Conservation (phyloP, 2,329 filamentous ascomycete species). For the Nannizziopsis arthrosporioides region DNA sequence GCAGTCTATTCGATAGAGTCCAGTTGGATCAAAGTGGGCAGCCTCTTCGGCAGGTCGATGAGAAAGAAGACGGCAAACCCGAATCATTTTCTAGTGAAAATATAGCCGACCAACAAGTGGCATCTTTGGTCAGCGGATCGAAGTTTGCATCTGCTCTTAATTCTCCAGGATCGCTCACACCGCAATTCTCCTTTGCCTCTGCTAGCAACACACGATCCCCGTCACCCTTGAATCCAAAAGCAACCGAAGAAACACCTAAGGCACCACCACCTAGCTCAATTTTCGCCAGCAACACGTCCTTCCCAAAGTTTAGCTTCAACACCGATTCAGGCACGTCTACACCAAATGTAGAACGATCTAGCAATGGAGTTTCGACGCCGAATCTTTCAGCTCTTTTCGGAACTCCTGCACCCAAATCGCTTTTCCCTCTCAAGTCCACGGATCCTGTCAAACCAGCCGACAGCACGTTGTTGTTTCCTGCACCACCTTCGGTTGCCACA, state of each 20-base stretch:
- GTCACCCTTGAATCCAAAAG: slow-evolving; percentile 6
- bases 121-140: slow-evolving; percentile 19
- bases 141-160: slow-evolving; percentile 22
- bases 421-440: neutral
- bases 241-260: slow-evolving; percentile 7
- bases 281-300: neutral
- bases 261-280: slow-evolving; percentile 6
- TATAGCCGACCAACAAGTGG: slow-evolving; percentile 9
- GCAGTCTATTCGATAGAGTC: slow-evolving; percentile 29
- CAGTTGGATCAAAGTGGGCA: slow-evolving; percentile 21
- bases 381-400: slow-evolving; percentile 10
- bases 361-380: slow-evolving; percentile 4
- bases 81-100: slow-evolving; percentile 3
- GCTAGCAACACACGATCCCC: slow-evolving; percentile 18
- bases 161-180: slow-evolving; percentile 16
- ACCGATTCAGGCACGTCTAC: slow-evolving; percentile 4
- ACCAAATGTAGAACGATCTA: slow-evolving; percentile 1
- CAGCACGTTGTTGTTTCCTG: slow-evolving; percentile 2
- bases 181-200: slow-evolving; percentile 18
- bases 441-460: neutral
- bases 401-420: neutral
- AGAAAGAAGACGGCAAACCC: slow-evolving; percentile 7
- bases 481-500: slow-evolving; percentile 21
- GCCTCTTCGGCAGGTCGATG: slow-evolving; percentile 17
- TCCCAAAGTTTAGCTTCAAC: slow-evolving; percentile 3